phyloP scores from a whole-genome alignment of 495 filamentous ascomycete genomes.

The Podospora australis region DNA sequence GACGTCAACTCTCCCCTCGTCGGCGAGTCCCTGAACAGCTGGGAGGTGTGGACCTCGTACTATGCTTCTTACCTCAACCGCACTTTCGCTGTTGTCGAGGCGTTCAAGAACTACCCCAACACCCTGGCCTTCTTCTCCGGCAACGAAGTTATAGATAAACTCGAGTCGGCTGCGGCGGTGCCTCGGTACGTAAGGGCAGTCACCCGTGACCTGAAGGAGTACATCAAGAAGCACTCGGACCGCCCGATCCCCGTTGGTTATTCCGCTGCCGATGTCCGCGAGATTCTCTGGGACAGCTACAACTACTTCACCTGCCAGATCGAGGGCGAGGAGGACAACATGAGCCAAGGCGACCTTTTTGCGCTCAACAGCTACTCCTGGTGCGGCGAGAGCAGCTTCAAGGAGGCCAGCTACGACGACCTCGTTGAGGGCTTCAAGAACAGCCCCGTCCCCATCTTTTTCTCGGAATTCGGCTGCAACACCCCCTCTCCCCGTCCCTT shows the following conservation, averaged over 20 bases:
- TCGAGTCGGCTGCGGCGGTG: constrained; percentile 43
- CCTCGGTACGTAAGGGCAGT: constrained; percentile 75
- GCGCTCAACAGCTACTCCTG: constrained; percentile 94
- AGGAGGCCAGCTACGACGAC: constrained; percentile 62
- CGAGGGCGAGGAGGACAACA: constrained; percentile 53
- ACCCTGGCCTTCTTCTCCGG: constrained; percentile 86
- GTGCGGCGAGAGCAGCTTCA: constrained; percentile 75
- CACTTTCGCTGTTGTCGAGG: constrained; percentile 85
- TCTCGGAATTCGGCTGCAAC: constrained; percentile 97
- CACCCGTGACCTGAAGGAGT: constrained; percentile 73
- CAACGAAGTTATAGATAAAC: constrained; percentile 87
- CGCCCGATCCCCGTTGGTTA: constrained; percentile 44
- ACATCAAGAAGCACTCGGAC: constrained; percentile 49
- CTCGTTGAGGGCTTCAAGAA: constrained; percentile 64
- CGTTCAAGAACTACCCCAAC: constrained; percentile 91
- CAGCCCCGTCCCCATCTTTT: constrained; percentile 82
- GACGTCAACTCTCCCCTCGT: constrained; percentile 90
- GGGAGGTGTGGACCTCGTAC: constrained; percentile 65
- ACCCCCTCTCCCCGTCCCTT: constrained; percentile 69
- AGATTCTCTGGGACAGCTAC: constrained; percentile 69
- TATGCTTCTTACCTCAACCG: constrained; percentile 67
- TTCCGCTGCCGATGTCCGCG: constrained; percentile 86
- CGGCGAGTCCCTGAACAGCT: constrained; percentile 68
- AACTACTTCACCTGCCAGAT: constrained; percentile 80
- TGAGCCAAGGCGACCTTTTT: constrained; percentile 75